phyloP scores from a whole-genome alignment of 305 asterid species.

The Salvia sclarea region DNA sequence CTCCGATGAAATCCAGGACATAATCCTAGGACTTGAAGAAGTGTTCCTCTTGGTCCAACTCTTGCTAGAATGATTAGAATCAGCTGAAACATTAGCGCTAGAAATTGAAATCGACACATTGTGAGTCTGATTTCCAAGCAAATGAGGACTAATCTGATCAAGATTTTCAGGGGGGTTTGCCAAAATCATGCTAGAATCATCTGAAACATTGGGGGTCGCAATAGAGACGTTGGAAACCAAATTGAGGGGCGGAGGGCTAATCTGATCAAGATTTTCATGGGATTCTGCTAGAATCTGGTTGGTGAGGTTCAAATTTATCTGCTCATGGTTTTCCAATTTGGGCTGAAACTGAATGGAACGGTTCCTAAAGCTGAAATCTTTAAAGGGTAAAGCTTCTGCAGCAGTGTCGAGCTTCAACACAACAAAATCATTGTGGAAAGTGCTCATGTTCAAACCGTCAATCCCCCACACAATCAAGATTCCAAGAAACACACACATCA shows the following conservation, averaged over 20 bases:
- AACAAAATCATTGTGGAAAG: slow-evolving; percentile 44
- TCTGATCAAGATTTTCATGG: slow-evolving; percentile 31
- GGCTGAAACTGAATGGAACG: slow-evolving; percentile 33
- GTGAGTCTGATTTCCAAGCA: slow-evolving; percentile 24
- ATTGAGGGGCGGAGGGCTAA: no score
- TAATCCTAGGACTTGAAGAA: slow-evolving; percentile 30
- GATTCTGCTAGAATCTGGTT: slow-evolving; percentile 37
- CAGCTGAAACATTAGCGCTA: slow-evolving; percentile 33
- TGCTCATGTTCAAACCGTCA: slow-evolving; percentile 49
- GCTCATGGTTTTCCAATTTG: slow-evolving; percentile 19
- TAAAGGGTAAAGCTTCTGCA: slow-evolving; percentile 29
- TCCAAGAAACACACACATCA: slow-evolving; percentile 61
- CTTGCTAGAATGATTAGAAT: slow-evolving; percentile 5
- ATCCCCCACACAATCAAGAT: slow-evolving; percentile 66
- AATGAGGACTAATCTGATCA: slow-evolving; percentile 27
- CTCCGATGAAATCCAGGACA: slow-evolving; percentile 68
- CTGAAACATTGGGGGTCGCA: no score
- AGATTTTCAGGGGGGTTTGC: slow-evolving; percentile 34
- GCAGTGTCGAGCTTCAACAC: slow-evolving; percentile 43
- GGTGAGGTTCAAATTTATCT: slow-evolving; percentile 40
- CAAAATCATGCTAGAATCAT: slow-evolving; percentile 24
- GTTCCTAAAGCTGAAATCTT: slow-evolving; percentile 50
- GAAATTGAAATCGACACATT: slow-evolving; percentile 28
- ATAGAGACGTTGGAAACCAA: no score
- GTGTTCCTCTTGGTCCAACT: background rate